These are phyloP conservation scores for Fusarium foetens DNA, from an alignment of 2,329 filamentous ascomycete species.

Conservation along the genomic window DNA sequence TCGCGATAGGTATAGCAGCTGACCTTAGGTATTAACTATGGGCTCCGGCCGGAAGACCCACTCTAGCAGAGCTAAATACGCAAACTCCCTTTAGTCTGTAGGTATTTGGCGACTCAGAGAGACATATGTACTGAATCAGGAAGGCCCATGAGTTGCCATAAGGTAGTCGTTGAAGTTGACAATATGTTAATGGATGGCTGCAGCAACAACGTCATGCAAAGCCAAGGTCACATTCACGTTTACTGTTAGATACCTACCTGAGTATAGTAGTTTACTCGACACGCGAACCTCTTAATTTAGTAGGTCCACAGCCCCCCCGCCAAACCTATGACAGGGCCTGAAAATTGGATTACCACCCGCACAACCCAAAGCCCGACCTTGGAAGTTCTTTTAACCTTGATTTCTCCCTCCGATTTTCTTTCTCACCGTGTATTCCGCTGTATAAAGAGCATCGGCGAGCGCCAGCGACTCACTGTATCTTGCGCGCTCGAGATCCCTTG, in stretches of 20 bases:
- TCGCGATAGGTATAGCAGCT: too few relatives aligned
- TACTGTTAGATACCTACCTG: not conserved
- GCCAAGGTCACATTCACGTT: constrained; percentile 1
- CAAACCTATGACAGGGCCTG: constrained; percentile 33
- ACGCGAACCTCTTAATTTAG: not conserved
- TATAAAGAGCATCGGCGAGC: constrained; percentile 38
- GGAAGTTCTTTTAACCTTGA: constrained; percentile 29
- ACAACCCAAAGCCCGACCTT: constrained; percentile 29
- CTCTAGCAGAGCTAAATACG: too few relatives aligned
- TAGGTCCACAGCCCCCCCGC: constrained; percentile 44
- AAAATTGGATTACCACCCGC: constrained; percentile 38
- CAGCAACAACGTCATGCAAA: constrained; percentile 19
- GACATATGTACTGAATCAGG: not conserved
- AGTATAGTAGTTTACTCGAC: not conserved
- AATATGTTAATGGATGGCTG: not conserved
- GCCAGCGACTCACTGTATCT: constrained; percentile 34
- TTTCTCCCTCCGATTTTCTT: constrained; percentile 17
- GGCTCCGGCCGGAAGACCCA: too few relatives aligned
- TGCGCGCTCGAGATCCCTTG: constrained; percentile 32
- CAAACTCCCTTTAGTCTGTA: too few relatives aligned
- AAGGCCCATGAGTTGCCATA: not conserved
- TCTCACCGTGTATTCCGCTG: constrained; percentile 24
- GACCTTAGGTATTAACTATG: too few relatives aligned
- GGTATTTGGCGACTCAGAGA: not conserved
- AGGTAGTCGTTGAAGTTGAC: not conserved